Evolutionary conservation across 1,139 yeast species (phyloP).

Genomic region (Lodderomyces elongisporus): DNA sequence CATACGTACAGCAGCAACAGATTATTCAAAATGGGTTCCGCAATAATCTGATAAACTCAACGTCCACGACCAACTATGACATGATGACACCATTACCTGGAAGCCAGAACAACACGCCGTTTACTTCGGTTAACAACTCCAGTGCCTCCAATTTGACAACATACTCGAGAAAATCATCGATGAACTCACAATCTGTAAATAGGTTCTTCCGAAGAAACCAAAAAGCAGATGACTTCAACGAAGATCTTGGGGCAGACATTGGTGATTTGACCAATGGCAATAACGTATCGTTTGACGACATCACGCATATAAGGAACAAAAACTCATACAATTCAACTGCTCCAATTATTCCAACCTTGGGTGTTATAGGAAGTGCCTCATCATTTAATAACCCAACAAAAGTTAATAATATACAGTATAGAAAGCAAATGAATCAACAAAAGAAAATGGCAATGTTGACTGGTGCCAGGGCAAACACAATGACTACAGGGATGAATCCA

Average conservation of each 20-base stretch:
- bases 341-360: constrained; percentile 68
- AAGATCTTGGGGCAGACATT: constrained; percentile 48
- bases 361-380: constrained; percentile 15
- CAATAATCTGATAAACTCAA: constrained; percentile 10
- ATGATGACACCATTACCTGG: constrained; percentile 14
- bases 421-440: constrained; percentile 65
- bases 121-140: constrained; percentile 5
- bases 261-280: constrained; percentile 35
- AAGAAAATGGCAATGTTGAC: constrained; percentile 52
- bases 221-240: constrained; percentile 34
- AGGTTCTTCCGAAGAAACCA: constrained; percentile 40
- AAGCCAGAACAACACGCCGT: constrained; percentile 5
- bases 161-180: constrained; percentile 34
- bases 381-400: constrained; percentile 16
- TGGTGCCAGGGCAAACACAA: constrained; percentile 46
- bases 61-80: constrained; percentile 13
- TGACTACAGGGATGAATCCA: constrained; percentile 34
- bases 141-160: constrained; percentile 3
- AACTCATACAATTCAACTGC: constrained; percentile 64
- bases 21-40: constrained; percentile 6
- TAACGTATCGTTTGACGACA: constrained; percentile 56
- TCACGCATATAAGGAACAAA: constrained; percentile 56
- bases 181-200: constrained; percentile 40
- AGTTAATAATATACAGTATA: constrained; percentile 51
- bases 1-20: constrained; percentile 10